phyloP scores from a whole-genome alignment of 495 filamentous ascomycete genomes.

The Aspergillus steynii region DNA sequence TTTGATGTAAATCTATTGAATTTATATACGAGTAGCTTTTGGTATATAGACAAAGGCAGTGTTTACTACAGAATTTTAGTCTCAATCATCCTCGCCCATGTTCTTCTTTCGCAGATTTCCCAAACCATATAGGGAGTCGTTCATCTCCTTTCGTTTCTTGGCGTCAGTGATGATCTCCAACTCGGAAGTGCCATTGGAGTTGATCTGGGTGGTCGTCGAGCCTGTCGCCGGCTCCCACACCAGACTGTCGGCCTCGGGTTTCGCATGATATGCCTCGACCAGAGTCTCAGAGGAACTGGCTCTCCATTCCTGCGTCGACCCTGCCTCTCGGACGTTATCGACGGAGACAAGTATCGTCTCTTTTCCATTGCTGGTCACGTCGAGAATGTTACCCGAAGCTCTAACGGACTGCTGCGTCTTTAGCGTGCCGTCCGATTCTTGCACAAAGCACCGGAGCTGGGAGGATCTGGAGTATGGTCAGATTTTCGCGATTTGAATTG shows the following conservation, averaged over 20 bases:
- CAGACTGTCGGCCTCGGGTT: conserved; percentile 15
- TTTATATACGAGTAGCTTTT: neutral
- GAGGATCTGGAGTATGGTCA: conserved; percentile 51
- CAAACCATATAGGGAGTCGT: conserved; percentile 65
- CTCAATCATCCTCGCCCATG: conserved; percentile 28
- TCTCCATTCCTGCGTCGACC: conserved; percentile 41
- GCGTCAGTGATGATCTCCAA: conserved; percentile 31
- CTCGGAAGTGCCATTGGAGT: conserved; percentile 34
- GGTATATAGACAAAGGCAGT: neutral
- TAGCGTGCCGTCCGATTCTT: conserved; percentile 44
- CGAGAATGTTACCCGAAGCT: conserved; percentile 62
- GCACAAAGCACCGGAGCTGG: conserved; percentile 57
- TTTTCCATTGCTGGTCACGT: conserved; percentile 41
- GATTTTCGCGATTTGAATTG: neutral
- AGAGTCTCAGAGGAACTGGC: conserved; percentile 19
- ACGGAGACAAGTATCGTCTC: conserved; percentile 55
- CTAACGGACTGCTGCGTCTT: conserved; percentile 45
- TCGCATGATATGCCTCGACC: conserved; percentile 31
- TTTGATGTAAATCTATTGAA: neutral
- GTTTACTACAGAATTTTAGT: neutral
- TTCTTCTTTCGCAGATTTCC: conserved; percentile 70
- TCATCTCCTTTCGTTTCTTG: conserved; percentile 35
- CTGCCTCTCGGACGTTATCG: conserved; percentile 49
- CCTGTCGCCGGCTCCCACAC: conserved; percentile 28
- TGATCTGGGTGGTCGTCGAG: conserved; percentile 28